A percentile compares a stretch with the other conserved stretches of the same genome.
These are phyloP conservation scores for Spathaspora hagerdaliae DNA, from an alignment of 805 yeast species.

Conservation along the genomic window DNA sequence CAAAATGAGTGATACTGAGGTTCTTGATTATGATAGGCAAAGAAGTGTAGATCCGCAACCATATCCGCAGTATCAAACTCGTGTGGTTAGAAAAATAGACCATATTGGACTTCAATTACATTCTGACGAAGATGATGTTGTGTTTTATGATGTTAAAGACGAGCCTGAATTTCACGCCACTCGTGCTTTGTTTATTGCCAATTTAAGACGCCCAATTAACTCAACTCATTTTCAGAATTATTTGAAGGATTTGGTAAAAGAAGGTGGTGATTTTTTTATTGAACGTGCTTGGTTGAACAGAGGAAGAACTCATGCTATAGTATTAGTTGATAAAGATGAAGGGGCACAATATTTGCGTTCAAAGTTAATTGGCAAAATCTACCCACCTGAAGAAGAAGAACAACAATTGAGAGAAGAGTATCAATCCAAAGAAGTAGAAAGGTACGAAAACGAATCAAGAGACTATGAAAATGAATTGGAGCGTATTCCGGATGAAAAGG, in stretches of 20 bases:
- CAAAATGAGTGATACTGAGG: conserved; percentile 13
- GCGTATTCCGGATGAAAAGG: conserved; percentile 3
- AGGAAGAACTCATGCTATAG: conserved; percentile 39
- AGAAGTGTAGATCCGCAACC: conserved; percentile 6
- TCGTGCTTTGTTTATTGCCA: conserved; percentile 43
- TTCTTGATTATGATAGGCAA: conserved; percentile 8
- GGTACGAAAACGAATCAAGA: conserved; percentile 14
- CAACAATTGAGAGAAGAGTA: conserved; percentile 11
- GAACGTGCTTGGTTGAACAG: conserved; percentile 45
- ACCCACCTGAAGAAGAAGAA: conserved; percentile 29
- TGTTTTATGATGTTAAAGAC: conserved; percentile 29
- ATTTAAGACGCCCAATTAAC: conserved; percentile 35
- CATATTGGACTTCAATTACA: conserved; percentile 5
- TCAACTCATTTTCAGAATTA: conserved; percentile 34
- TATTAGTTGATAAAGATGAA: conserved; percentile 34
- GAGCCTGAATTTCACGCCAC: conserved; percentile 34
- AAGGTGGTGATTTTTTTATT: conserved; percentile 14
- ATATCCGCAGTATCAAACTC: conserved; percentile 2
- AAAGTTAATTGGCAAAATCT: conserved; percentile 29
- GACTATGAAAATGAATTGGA: conserved; percentile 11
- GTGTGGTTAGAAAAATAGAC: conserved; percentile 4
- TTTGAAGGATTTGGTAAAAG: conserved; percentile 25
- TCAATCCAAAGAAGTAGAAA: conserved; percentile 16
- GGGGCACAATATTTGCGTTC: conserved; percentile 36
- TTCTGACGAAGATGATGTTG: conserved; percentile 9